These are phyloP conservation scores for Microcyclospora pomicola DNA, from an alignment of 2,329 filamentous ascomycete genomes.

Conservation along the genomic window DNA sequence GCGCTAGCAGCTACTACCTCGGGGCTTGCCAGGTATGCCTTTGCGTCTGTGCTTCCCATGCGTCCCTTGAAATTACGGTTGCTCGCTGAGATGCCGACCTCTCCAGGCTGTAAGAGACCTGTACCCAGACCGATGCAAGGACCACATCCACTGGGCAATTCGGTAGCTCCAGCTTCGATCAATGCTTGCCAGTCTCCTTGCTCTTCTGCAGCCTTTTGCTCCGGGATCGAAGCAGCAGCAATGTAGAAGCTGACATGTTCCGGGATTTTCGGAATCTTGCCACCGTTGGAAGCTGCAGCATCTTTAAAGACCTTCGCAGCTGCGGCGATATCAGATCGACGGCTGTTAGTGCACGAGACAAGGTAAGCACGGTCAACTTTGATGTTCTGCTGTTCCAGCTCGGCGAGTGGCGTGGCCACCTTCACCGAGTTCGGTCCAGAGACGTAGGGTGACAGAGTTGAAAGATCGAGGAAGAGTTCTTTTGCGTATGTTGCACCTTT, in stretches of 20 bases:
- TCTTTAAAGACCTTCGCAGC: constrained; percentile 78
- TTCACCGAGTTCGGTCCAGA: constrained; percentile 88
- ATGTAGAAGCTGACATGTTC: constrained; percentile 75
- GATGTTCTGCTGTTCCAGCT: constrained; percentile 63
- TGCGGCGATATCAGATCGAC: constrained; percentile 65
- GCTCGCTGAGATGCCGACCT: constrained; percentile 68
- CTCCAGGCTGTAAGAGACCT: constrained; percentile 69
- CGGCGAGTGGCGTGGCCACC: constrained; percentile 59
- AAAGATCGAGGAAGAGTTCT: constrained; percentile 65
- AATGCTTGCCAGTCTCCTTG: constrained; percentile 75
- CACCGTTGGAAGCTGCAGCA: constrained; percentile 44
- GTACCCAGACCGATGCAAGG: constrained; percentile 76
- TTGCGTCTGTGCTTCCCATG: constrained; percentile 68
- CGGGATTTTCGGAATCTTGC: constrained; percentile 54
- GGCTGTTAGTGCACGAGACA: constrained; percentile 78
- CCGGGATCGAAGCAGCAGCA: constrained; percentile 65
- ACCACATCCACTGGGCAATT: constrained; percentile 60
- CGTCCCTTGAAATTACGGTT: constrained; percentile 89
- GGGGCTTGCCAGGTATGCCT: constrained; percentile 76
- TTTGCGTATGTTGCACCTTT: constrained; percentile 71
- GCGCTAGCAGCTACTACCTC: constrained; percentile 89
- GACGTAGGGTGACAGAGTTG: constrained; percentile 70
- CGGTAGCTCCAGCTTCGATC: constrained; percentile 61
- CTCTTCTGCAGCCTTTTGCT: constrained; percentile 66
- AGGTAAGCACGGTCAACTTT: constrained; percentile 73